Evolutionary conservation across 2,329 filamentous ascomycete species (phyloP).

Genomic region (Cordyceps farinosa): DNA sequence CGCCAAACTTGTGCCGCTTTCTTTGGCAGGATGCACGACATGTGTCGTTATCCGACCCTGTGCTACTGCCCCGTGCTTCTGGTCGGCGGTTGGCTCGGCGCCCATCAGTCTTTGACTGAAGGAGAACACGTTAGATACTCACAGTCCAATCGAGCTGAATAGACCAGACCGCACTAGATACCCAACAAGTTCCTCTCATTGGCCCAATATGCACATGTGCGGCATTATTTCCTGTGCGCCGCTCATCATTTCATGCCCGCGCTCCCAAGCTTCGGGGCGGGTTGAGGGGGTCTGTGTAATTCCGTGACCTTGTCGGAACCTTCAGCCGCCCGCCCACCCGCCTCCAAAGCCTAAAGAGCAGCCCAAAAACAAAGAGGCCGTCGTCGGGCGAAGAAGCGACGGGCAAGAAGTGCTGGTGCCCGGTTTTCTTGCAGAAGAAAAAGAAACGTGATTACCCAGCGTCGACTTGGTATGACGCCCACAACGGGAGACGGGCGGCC

Average conservation of each 20-base stretch:
- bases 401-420: background rate
- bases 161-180: background rate
- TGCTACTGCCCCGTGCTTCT: background rate
- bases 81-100: background rate
- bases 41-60: background rate
- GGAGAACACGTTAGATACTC: background rate
- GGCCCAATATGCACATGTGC: background rate
- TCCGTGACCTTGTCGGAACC: background rate
- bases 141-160: background rate
- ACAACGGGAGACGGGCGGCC: background rate
- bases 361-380: background rate
- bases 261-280: background rate
- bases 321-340: background rate
- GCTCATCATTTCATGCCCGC: background rate
- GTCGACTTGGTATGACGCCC: background rate
- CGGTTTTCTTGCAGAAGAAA: background rate
- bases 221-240: background rate
- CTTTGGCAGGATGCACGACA: slow-evolving; percentile 14
- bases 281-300: background rate
- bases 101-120: background rate
- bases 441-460: background rate
- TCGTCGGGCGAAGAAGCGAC: background rate
- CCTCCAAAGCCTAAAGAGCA: background rate
- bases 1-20: background rate
- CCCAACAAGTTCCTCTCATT: background rate